Base-by-base conservation (phyloP, 2,329 filamentous ascomycete species). In the Thielaviopsis ethacetica region DNA sequence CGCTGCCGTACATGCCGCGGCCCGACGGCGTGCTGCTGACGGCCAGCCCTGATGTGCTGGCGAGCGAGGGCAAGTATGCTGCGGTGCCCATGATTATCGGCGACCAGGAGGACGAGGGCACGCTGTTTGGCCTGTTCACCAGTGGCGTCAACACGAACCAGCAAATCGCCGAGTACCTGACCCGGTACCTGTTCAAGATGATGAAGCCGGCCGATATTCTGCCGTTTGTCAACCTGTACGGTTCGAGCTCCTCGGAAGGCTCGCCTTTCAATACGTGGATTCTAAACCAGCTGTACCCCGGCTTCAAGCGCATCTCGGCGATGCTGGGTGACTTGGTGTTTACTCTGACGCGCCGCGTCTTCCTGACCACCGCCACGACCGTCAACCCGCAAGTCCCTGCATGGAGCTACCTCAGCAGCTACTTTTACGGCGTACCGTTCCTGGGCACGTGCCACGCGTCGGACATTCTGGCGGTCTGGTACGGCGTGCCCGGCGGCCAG, bases 81-180 rank as follows among this genome's bases (percentile, higher is more conserved):
- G 72, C 64, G 0, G 78, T 85, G 0, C 82, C 83, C 3, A 76
- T 84, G 65, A 84, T 86, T 58, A 71, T 81, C 30, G 82, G 83
- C 49, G 74, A 82, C 64, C 78, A 82, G 67, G 80, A 85, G 71
- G 82, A 86, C 65, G 83, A 86, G 66, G 81, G 81, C 7, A 83
- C 82, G 0, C 67, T 85, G 4, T 85, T 85, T 66, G 73, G 78
- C 5, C 71, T 85, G 17, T 75, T 77, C 63, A 79, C 81, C 57
- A 64, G 67, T 26, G 83, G 84, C 65, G 71, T 85, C 50, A 80
- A 75, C 15, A 83, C 76, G 1, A 77, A 71, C 1, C 70, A 68
- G 0, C 68, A 81, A 3, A 61, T 86, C 0, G 71, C 75, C 7
- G 68, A 72, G 2, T 85, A 86, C 64, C 65, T 86, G 27, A 65